A percentile compares a stretch with the other conserved stretches of the same genome.
Conservation (phyloP, 768 basidiomycete genomes). For the Gloeostereum incarnatum region DNA sequence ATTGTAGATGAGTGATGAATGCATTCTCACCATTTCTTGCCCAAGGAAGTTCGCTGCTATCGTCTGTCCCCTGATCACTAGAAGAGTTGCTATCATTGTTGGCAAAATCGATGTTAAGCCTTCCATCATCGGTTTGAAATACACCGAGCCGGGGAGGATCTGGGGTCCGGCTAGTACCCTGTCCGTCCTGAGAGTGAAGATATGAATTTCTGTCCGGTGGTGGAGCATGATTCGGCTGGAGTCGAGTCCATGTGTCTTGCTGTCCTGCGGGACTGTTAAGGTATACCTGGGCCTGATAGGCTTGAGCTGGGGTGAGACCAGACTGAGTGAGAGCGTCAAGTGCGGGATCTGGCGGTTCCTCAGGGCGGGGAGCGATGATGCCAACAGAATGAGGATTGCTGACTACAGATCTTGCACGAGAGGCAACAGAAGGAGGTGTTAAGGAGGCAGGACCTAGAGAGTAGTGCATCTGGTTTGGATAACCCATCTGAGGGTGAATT, state of each 20-base stretch:
- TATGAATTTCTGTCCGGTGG: too few species aligned
- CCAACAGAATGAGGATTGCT: constrained; percentile 31
- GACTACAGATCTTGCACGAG: constrained; percentile 42
- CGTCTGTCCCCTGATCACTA: constrained; percentile 34
- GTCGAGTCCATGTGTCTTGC: constrained; percentile 18
- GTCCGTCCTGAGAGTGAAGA: too few species aligned
- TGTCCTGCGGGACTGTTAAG: constrained; percentile 29
- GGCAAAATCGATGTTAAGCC: constrained; percentile 50
- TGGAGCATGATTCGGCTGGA: constrained; percentile 17
- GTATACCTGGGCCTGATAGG: constrained; percentile 73
- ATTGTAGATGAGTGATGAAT: constrained; percentile 13
- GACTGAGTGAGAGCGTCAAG: constrained; percentile 33
- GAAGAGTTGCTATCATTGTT: constrained; percentile 17
- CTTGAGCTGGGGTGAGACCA: constrained; percentile 68
- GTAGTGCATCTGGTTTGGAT: constrained; percentile 19
- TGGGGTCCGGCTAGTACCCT: constrained; percentile 12
- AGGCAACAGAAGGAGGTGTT: constrained; percentile 28
- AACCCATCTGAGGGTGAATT: constrained; percentile 17
- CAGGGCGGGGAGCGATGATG: constrained; percentile 34
- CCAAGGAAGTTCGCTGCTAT: constrained; percentile 56
- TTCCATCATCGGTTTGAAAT: constrained; percentile 48
- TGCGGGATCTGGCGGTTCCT: constrained; percentile 37
- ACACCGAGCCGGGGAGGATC: constrained; percentile 27
- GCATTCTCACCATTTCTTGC: constrained; percentile 34
- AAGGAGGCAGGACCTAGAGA: constrained; percentile 18